Conservation (phyloP, 208 protist species). For the Acanthamoeba quina region DNA sequence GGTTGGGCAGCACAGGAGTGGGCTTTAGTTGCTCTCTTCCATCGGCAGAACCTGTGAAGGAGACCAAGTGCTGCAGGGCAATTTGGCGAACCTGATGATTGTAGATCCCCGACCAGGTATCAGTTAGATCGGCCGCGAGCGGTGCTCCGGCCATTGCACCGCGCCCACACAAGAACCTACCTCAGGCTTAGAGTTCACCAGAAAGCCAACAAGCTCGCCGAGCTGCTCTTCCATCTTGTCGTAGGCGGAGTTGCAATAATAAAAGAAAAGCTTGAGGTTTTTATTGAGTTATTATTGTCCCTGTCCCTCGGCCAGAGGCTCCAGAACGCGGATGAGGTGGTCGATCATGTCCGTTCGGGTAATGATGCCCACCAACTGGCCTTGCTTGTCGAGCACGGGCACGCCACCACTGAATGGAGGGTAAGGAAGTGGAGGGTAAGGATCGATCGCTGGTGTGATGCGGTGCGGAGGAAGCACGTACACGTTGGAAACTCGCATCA, state of each 20-base stretch:
- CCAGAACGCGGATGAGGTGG: conserved; percentile 78
- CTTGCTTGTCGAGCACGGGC: conserved; percentile 77
- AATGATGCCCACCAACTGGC: conserved; percentile 73
- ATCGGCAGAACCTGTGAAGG: conserved; percentile 50
- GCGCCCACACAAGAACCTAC: background rate
- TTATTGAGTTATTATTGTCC: background rate
- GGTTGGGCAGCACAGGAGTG: conserved; percentile 42
- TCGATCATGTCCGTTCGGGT: conserved; percentile 80
- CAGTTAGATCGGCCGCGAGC: too few species aligned
- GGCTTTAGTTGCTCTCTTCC: conserved; percentile 1
- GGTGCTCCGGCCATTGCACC: background rate
- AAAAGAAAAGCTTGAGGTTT: background rate
- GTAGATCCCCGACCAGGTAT: background rate
- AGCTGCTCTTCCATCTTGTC: conserved; percentile 67
- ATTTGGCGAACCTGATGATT: conserved; percentile 53
- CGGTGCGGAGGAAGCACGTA: background rate
- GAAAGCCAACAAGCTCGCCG: conserved; percentile 60
- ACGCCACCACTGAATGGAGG: conserved; percentile 63
- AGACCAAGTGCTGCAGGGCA: conserved; percentile 57
- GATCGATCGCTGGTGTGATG: background rate
- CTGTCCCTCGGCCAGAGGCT: conserved; percentile 67
- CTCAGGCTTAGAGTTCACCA: conserved; percentile 67
- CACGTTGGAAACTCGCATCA: conserved; percentile 78
- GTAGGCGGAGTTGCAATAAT: background rate
- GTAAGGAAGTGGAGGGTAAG: background rate